Percentiles rank a stretch among this genome's conserved stretches.
Conservation (phyloP, 2,329 filamentous ascomycete species). For the Ascochyta fabae region DNA sequence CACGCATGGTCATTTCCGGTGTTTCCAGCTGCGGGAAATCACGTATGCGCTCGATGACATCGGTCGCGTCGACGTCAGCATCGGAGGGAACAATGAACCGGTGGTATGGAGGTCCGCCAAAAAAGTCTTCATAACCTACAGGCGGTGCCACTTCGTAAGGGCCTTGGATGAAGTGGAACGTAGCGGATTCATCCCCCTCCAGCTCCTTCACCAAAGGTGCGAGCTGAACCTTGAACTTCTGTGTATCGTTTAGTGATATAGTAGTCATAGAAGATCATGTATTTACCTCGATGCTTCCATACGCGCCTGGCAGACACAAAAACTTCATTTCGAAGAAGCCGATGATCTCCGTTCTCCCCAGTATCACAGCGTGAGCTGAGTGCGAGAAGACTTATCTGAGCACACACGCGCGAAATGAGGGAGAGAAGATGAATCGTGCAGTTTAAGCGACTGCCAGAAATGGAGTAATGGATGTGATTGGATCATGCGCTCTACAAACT, state of each 20-base stretch:
- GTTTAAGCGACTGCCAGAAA: background rate
- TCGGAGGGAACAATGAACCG: constrained; percentile 32
- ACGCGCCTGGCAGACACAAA: constrained; percentile 35
- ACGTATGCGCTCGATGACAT: constrained; percentile 55
- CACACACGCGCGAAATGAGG: background rate
- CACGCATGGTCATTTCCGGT: constrained; percentile 63
- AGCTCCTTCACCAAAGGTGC: constrained; percentile 36
- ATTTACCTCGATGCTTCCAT: constrained; percentile 33
- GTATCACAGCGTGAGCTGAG: background rate
- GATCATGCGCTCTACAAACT: background rate
- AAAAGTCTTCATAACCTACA: constrained; percentile 37
- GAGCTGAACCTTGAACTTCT: constrained; percentile 40
- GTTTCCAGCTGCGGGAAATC: constrained; percentile 61
- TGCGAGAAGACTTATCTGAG: background rate
- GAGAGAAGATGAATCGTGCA: background rate
- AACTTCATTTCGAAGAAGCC: constrained; percentile 20
- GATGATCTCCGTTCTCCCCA: no score
- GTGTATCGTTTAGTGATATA: background rate
- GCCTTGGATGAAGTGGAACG: constrained; percentile 36
- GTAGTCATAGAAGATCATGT: background rate
- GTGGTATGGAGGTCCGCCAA: constrained; percentile 36
- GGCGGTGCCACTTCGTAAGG: constrained; percentile 33
- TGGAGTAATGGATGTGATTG: no score
- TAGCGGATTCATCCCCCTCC: constrained; percentile 27
- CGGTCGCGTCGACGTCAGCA: constrained; percentile 22